Base-by-base conservation (phyloP, 495 filamentous ascomycete species). In the Astrothelium macrocarpum region DNA sequence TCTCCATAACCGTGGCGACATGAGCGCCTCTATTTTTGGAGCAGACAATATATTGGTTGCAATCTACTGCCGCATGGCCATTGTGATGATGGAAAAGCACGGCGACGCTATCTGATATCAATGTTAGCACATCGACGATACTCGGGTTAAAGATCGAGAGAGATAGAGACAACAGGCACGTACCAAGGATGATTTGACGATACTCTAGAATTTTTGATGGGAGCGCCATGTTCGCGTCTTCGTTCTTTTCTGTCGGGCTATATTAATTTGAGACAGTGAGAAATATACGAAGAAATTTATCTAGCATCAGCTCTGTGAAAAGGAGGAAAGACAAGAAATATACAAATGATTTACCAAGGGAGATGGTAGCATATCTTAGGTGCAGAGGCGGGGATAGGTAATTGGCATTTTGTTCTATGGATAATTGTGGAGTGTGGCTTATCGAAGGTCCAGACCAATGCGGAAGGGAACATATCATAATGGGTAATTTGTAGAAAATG, bases 151-250 rank as follows among this genome's bases (percentile, higher is more conserved):
- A 56, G 9, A 56, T 28, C 7, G 25, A 16, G 29, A 9, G 25
- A 20, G 25, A 56, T 20, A 28, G 49, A 5, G 49, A 20, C 29
- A n/a, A 18, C 43, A 20, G 14, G 34, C 34, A 49, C 18, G 43
- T 20, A 56, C 49, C 49, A 10, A 56, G 20, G 29, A 56, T 56
- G 49, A 56, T 56, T 29, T 56, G 49, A 29, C 49, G 49, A 56
- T 56, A 16, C 9, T 28, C 49, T 9, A 25, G 9, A 9, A 56
- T 5, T 56, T 28, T 28, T 11, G 49, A 29, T 9, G 20, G 10
- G 25, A 16, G 29, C 2, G 20, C 49, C 49, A 56, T 56, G 25
- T 20, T 56, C 5, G 25, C 49, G 25, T 12, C 7, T 9, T 11
- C 7, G 14, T 49, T 5, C 5, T 23, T 49, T 16, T 18, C 11